Evolutionary conservation across 768 basidiomycete genomes (phyloP).

Genomic region (Lactarius pseudohatsudake): DNA sequence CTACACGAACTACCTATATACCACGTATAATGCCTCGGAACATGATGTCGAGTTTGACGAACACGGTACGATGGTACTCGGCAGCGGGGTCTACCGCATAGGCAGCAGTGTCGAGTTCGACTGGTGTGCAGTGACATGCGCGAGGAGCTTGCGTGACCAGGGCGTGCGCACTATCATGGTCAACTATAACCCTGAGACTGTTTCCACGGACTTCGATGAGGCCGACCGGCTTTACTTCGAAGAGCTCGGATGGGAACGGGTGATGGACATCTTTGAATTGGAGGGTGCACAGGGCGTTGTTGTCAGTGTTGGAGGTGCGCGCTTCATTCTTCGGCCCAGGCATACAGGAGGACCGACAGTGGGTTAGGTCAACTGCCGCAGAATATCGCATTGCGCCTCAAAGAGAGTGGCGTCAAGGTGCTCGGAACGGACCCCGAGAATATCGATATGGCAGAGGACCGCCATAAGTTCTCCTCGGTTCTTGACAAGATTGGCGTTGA

Average conservation of each 20-base stretch:
- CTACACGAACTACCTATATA: conserved; percentile 98
- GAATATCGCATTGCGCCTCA: conserved; percentile 96
- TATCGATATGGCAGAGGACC: conserved; percentile 97
- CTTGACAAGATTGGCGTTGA: conserved; percentile 94
- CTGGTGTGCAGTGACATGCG: conserved; percentile 99
- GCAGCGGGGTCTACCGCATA: conserved; percentile 97
- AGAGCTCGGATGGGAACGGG: conserved; percentile 94
- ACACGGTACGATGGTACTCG: conserved; percentile 98
- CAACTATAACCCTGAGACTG: conserved; percentile 99
- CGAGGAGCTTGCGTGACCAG: conserved; percentile 86
- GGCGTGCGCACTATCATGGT: conserved; percentile 97
- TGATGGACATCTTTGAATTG: conserved; percentile 99
- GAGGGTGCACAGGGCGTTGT: conserved; percentile 92
- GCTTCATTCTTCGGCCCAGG: background rate
- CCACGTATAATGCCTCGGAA: conserved; percentile 94
- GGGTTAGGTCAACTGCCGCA: conserved; percentile 88
- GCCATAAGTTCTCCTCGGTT: conserved; percentile 98
- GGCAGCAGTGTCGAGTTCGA: conserved; percentile 99
- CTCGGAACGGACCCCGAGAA: conserved; percentile 93
- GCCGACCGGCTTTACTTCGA: conserved; percentile 99
- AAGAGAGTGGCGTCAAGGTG: conserved; percentile 86
- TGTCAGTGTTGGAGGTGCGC: conserved; percentile 92
- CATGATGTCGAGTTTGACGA: conserved; percentile 97
- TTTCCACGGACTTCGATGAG: conserved; percentile 99
- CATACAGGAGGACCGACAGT: background rate